Evolutionary conservation across 1,284 basidiomycete genomes (phyloP), one percentile per base, ranked within the genome.

Genomic region (Apiotrichum sp.): DNA sequence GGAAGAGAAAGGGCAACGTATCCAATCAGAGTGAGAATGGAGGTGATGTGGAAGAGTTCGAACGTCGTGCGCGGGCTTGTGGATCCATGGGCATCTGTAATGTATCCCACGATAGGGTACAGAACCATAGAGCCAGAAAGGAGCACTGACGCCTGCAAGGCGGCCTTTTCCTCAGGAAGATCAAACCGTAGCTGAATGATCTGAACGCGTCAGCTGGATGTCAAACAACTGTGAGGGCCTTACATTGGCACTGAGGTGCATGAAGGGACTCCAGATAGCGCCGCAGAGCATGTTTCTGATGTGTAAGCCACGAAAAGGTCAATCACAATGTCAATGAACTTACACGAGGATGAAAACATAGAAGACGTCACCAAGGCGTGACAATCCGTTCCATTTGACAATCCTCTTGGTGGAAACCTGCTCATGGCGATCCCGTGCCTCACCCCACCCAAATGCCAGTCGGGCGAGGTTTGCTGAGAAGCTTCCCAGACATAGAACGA

Each of bases 241-340:
- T 50, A 89, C 80, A 65, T 87, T 87, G n/a, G 88, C 80, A 14
- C 84, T 82, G 45, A 89, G 82, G 66, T 89, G 87, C 11, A 82
- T 82, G 67, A 88, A 89, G 1, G 87, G 88, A 13, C 82, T 78
- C 87, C 87, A 89, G 40, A 88, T 83, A 58, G 82, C 78, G n/a
- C 87, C 87, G 56, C 85, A 88, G 14, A 88, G 75, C 6, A 89
- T 71, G 62, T 89, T 89, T 16, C 65, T 64, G 47, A 13, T 14
- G 11, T 29, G 53, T 55, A 35, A 55, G 53, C 40, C 4, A 14
- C 8, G 36, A 8, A 38, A 38, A 9, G 31, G 32, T 13, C 14
- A n/a, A n/a, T 29, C 10, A 32, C 6, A 9, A 38, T 13, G 36
- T 38, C 36, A 38, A 38, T 9, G 36, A 5, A 54, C 63, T 59